Base-by-base conservation (phyloP, 2,329 filamentous ascomycete species). In the Bipolaris sorokiniana region DNA sequence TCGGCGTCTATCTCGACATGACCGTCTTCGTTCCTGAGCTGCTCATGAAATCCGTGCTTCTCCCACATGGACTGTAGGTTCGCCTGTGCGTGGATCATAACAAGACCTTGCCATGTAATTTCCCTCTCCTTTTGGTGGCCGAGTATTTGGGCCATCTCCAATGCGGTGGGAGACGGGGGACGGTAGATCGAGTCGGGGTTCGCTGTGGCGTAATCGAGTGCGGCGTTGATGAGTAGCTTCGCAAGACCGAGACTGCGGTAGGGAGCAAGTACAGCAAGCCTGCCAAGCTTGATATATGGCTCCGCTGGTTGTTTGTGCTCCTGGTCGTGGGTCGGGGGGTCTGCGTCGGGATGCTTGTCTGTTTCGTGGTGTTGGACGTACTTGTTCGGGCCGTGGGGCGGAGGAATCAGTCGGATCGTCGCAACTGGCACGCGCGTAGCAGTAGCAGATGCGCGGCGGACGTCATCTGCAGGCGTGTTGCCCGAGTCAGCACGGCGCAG, bases 281-380 rank as follows among this genome's bases (percentile, higher is more conserved):
- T 85, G 5, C 91, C 91, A 1, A 97, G 78, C 77, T 94, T 96
- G 61, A 96, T 81, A 75, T 94, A 96, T 0, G 90, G 87, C 69
- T 96, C 91, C 36, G 80, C 71, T 6, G 83, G 84, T 68, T 90
- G 82, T 86, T 83, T 63, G 82, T 78, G 48, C 55, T 65, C 68
- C 20, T 59, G 62, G 37, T 49, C 38, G 2, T 55, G 44, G 1
- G 23, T 37, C 0, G 68, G 66, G 1, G 72, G 68, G 20, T 72
- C 70, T 10, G 70, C 67, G 52, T 75, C 68, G 2, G 68, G 44
- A 33, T 76, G 72, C 54, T 67, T 71, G 62, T 75, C 66, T 7
- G 41, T 51, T 22, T 59, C 42, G 31, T 59, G 47, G 16, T 51
- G 28, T 10, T 64, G 74, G 65, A 49, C 76, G 70, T 62, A 79